Conservation (phyloP, 495 filamentous ascomycete genomes). For the Bacidia rubella region DNA sequence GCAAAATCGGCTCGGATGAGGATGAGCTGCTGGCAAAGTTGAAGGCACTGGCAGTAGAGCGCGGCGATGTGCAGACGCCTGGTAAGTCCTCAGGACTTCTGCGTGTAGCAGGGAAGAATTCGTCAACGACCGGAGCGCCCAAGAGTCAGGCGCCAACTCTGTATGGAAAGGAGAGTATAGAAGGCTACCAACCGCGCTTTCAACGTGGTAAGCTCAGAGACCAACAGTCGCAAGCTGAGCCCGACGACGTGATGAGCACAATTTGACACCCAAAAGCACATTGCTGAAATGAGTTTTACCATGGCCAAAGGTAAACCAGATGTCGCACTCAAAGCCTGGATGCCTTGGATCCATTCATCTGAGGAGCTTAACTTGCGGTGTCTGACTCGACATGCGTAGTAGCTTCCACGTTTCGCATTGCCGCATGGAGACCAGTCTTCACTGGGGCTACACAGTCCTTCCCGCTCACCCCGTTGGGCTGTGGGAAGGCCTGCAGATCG, state of each 20-base stretch:
- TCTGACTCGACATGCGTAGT: too few species aligned
- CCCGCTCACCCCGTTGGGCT: too few species aligned
- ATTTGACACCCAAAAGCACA: slow-evolving; percentile 16
- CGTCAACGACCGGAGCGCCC: not conserved
- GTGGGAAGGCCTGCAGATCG: not conserved
- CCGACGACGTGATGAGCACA: slow-evolving; percentile 26
- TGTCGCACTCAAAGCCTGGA: too few species aligned
- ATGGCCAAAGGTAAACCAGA: too few species aligned
- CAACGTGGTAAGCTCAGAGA: not conserved
- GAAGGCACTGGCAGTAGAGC: slow-evolving; percentile 34
- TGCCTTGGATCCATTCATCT: too few species aligned
- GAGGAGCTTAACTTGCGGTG: too few species aligned
- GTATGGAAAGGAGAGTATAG: slow-evolving; percentile 1
- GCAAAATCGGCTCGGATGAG: slow-evolving; percentile 17
- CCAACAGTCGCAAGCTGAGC: slow-evolving; percentile 12
- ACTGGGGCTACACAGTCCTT: too few species aligned
- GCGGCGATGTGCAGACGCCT: slow-evolving; percentile 25
- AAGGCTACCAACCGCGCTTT: slow-evolving; percentile 8
- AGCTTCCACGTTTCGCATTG: too few species aligned
- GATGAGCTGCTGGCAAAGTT: slow-evolving; percentile 14
- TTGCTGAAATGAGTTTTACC: too few species aligned
- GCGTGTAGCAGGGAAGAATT: not conserved
- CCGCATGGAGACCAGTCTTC: too few species aligned
- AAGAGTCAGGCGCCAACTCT: not conserved
- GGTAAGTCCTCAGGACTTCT: slow-evolving; percentile 13